Base-by-base conservation (phyloP, 164 flowering plant genomes). In the Litsea cubeba region DNA sequence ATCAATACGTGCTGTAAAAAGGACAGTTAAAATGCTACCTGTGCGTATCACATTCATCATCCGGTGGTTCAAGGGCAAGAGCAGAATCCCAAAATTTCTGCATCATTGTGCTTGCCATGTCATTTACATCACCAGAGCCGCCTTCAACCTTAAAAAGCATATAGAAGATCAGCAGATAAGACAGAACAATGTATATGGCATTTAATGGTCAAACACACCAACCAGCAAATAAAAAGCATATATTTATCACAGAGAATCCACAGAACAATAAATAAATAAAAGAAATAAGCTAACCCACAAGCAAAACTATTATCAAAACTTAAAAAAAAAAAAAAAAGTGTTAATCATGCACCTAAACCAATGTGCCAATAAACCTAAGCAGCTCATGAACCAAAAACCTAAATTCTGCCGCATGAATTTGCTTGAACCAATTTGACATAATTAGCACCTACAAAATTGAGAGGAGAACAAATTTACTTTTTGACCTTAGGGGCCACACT, bases 71-170 rank as follows among this genome's bases (percentile, higher is more conserved):
- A 68, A 91, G 75, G 67, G 89, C 85, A 76, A 95, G 90, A 12
- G 98, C 96, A 69, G 99, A 95, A 77, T 95, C 99, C 98, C 99
- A 95, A 77, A 95, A 95, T 81, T 86, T 93, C 77, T 93, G 99
- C 99, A 95, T 90, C 90, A 93, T 89, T 30, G 97, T 86, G 78
- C 72, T 93, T 76, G 99, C 88, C 87, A 90, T 78, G 70, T 89
- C 96, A 83, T 89, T 93, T 69, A 84, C 97, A 80, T 90, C 82
- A 75, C 89, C 98, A 57, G 95, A 84, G 81, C 92, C 77, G 77
- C 77, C 91, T 64, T 95, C 98, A 79, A 87, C 97, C 99, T 95
- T 50, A 54, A 65, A 72, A 81, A 24, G 40, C 67, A 66, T 25
- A 3, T 63, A 69, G 40, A 22, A 60, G 30, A 26, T 69, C 51